phyloP scores from a whole-genome alignment of 2,329 filamentous ascomycete genomes.

The Ceratocystis diversiconidia region DNA sequence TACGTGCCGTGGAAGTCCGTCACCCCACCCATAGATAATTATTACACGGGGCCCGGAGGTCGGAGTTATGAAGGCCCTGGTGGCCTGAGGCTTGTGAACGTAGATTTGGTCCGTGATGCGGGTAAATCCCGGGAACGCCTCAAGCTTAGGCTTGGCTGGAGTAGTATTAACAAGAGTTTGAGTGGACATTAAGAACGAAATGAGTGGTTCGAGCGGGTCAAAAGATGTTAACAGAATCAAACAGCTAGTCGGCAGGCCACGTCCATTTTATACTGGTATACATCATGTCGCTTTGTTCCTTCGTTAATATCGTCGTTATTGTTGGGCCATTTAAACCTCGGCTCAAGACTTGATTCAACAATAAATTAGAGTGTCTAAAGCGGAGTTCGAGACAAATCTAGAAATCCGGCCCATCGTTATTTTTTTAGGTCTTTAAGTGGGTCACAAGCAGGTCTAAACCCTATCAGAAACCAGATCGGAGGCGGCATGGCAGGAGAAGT shows the following conservation, averaged over 20 bases:
- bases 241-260: no score
- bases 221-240: no score
- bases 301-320: background rate
- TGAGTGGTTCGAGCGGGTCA: no score
- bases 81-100: conserved; percentile 27
- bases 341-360: background rate
- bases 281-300: background rate
- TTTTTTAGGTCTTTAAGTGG: background rate
- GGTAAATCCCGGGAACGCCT: conserved; percentile 32
- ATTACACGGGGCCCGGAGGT: conserved; percentile 30
- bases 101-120: conserved; percentile 35
- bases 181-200: background rate
- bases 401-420: background rate
- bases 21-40: conserved; percentile 44
- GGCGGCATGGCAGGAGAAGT: background rate
- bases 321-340: background rate
- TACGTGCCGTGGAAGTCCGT: conserved; percentile 39
- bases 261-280: background rate
- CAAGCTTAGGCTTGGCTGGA: conserved; percentile 17
- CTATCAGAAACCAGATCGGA: background rate
- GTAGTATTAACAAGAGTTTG: background rate
- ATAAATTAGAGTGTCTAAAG: background rate
- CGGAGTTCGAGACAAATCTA: background rate
- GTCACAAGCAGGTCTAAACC: background rate
- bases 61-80: conserved; percentile 7